phyloP scores from a whole-genome alignment of 768 basidiomycete species.

The Lentinus tigrinus region DNA sequence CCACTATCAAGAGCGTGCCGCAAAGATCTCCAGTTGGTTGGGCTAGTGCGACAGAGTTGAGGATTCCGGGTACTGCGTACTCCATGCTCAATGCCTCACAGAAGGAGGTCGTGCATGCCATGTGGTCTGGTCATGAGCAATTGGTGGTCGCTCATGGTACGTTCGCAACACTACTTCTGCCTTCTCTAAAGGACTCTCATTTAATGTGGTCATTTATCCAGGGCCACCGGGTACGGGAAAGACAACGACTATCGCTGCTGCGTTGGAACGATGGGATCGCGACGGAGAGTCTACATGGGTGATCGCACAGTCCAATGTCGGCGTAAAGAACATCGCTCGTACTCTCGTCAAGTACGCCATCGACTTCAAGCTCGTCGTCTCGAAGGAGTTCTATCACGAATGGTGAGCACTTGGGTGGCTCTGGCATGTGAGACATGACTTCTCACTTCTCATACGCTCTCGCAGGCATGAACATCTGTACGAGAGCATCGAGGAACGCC shows the following conservation, averaged over 20 bases:
- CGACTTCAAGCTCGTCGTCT: conserved; percentile 53
- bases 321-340: conserved; percentile 83
- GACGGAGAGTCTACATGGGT: conserved; percentile 52
- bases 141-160: conserved; percentile 41
- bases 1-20: conserved; percentile 12
- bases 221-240: conserved; percentile 56
- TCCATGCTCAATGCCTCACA: conserved; percentile 39
- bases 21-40: background rate
- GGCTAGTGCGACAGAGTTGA: background rate
- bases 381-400: conserved; percentile 27
- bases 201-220: conserved; percentile 12
- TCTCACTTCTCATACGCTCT: no score
- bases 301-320: conserved; percentile 79
- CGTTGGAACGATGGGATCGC: conserved; percentile 36
- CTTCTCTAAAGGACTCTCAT: background rate
- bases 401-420: conserved; percentile 27
- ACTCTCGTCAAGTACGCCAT: conserved; percentile 55
- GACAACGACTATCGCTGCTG: conserved; percentile 49
- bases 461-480: conserved; percentile 56
- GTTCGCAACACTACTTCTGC: background rate
- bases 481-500: conserved; percentile 18
- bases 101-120: conserved; percentile 33
- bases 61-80: background rate
- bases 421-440: no score
- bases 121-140: conserved; percentile 30